phyloP scores from a whole-genome alignment of 192 early-diverging fungal species.

The Geosiphon pyriformis region DNA sequence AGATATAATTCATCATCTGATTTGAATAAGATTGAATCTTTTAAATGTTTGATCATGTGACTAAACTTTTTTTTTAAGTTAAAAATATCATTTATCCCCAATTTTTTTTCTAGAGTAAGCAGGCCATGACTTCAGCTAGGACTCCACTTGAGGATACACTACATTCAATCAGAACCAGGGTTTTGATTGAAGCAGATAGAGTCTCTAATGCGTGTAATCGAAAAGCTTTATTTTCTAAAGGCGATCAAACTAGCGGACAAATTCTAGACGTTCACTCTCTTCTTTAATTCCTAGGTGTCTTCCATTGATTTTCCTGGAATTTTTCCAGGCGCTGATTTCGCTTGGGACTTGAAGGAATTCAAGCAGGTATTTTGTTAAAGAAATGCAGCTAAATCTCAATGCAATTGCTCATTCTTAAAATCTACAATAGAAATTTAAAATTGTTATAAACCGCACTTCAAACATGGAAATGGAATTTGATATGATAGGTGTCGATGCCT shows the following conservation, averaged over 20 bases:
- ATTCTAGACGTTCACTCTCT: neutral
- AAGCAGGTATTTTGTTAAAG: conserved; percentile 48
- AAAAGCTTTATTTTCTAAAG: neutral
- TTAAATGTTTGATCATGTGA: no score
- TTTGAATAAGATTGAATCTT: no score
- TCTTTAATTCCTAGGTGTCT: conserved; percentile 53
- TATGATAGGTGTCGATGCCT: conserved; percentile 86
- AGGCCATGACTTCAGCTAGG: no score
- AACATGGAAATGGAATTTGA: conserved; percentile 90
- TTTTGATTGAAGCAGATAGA: conserved; percentile 61
- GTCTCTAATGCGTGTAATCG: conserved; percentile 58
- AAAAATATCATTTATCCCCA: no score
- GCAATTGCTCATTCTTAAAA: conserved; percentile 5
- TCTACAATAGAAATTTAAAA: conserved; percentile 56
- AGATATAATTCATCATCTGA: no score
- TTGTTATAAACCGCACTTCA: conserved; percentile 64
- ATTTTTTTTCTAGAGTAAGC: no score
- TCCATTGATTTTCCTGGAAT: conserved; percentile 72
- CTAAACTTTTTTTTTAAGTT: no score
- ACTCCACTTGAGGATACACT: conserved; percentile 24
- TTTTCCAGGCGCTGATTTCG: conserved; percentile 55
- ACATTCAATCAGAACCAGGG: conserved; percentile 49
- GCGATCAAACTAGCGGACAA: neutral
- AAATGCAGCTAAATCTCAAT: neutral
- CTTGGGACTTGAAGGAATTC: conserved; percentile 65